Percentiles rank a stretch among this genome's conserved stretches.
phyloP scores from a whole-genome alignment of 805 yeast species.

The Soucietia sequanensis region DNA sequence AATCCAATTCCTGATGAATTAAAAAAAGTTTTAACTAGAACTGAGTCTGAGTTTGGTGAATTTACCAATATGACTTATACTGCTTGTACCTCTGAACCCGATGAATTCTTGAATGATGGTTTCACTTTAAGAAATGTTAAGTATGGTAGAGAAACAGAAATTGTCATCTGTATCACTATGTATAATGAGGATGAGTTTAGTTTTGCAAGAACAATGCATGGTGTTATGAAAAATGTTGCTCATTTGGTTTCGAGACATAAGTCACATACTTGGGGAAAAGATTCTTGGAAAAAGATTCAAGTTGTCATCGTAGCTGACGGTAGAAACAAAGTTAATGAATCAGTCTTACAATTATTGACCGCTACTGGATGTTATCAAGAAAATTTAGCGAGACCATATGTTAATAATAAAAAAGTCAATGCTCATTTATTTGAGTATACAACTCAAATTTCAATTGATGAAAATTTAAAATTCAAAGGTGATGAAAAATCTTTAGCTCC shows the following conservation, averaged over 20 bases:
- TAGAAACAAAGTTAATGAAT: conserved; percentile 79
- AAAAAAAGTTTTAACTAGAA: conserved; percentile 77
- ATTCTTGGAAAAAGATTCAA: conserved; percentile 95
- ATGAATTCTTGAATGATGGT: conserved; percentile 74
- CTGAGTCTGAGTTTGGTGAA: conserved; percentile 79
- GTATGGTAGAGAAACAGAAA: conserved; percentile 85
- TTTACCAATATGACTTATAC: conserved; percentile 96
- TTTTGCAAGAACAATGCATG: conserved; percentile 90
- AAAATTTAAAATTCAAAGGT: conserved; percentile 85
- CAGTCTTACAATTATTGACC: conserved; percentile 83
- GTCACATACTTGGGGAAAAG: conserved; percentile 91
- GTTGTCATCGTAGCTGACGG: conserved; percentile 94
- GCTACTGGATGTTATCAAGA: conserved; percentile 98
- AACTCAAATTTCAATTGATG: conserved; percentile 89
- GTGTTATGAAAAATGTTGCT: conserved; percentile 89
- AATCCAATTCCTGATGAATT: conserved; percentile 93
- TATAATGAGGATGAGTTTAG: conserved; percentile 92
- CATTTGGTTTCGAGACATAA: conserved; percentile 78
- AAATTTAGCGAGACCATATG: conserved; percentile 92
- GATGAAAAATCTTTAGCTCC: conserved; percentile 90
- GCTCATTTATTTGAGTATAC: conserved; percentile 96
- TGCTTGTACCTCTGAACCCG: conserved; percentile 93
- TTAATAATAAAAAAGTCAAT: conserved; percentile 85
- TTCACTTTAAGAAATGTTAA: conserved; percentile 85
- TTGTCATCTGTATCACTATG: conserved; percentile 93